A percentile compares a stretch with the other conserved stretches of the same genome.
phyloP scores from a whole-genome alignment of 148 eudicot species.

The Vaccinium myrtillus region DNA sequence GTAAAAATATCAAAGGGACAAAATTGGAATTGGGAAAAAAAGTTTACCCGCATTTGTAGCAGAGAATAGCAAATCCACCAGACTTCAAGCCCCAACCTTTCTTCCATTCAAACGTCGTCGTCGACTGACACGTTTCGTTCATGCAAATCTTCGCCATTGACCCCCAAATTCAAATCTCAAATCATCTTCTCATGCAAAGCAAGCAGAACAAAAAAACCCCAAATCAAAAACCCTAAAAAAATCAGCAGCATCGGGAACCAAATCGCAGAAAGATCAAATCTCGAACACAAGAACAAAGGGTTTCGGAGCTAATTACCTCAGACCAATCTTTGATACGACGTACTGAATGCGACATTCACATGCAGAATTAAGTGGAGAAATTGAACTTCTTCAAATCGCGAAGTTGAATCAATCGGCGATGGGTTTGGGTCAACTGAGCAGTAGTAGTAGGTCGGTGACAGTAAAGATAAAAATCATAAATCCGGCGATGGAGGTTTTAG shows the following conservation, averaged over 20 bases:
- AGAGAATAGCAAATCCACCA: constrained; percentile 74
- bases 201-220: constrained; percentile 17
- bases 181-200: constrained; percentile 3
- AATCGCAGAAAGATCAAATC: neutral
- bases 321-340: neutral
- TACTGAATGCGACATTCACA: constrained; percentile 9
- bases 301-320: constrained; percentile 3
- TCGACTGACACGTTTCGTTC: constrained; percentile 59
- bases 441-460: constrained; percentile 6
- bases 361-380: neutral
- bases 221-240: constrained; percentile 29
- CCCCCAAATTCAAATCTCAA: constrained; percentile 26
- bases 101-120: constrained; percentile 62
- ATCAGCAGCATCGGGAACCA: neutral
- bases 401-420: neutral
- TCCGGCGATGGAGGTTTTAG: constrained; percentile 1
- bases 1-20: constrained; percentile 2
- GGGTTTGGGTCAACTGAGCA: constrained; percentile 2
- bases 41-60: constrained; percentile 73
- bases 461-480: neutral
- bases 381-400: neutral
- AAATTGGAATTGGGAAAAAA: constrained; percentile 18
- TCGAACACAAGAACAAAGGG: neutral
- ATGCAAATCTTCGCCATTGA: constrained; percentile 75
- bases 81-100: constrained; percentile 84